Base-by-base conservation (phyloP, 371 early-diverging fungal genomes). In the Syncephalastrum racemosum region DNA sequence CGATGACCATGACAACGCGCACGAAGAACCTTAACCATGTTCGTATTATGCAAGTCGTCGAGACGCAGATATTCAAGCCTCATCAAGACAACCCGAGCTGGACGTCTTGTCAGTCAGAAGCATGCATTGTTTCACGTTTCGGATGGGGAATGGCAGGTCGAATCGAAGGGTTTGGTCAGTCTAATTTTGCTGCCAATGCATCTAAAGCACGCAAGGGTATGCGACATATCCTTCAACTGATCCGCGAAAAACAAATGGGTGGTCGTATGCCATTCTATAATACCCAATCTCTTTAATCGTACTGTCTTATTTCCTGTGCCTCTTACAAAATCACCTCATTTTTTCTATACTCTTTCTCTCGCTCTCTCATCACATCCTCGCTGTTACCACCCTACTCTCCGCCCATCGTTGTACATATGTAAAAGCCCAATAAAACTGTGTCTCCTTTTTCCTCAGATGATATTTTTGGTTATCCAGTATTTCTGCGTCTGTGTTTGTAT, bases 21-120 rank as follows among this genome's bases (percentile, higher is more conserved):
- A 92, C 94, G 25, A 84, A 89, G 60, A 98, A 98, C 69, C 66
- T 98, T 49, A 92, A 90, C 54, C 98, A 98, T 68, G 90, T 87
- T 40, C 87, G 97, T 47, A 73, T 95, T 25, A 90, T 97, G 90
- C 84, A 92, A 58, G 86, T 98, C 20, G 95, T 93, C 64, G 98
- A 97, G 67, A 85, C 86, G 23, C 96, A 95, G 70, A 89, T 82
- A 18, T 85, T 91, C 53, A 75, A 70, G 25, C 85, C 85, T 41
- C 60, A 68, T 39, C 70, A 63, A 5, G 73, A 76, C 53, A 80
- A 89, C 57, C 49, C 70, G 23, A 79, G 79, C 47, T 80, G 80
- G 71, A 96, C 96, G n/a, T 67, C 78, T 39, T 86, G 91, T 54
- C 85, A 83, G 59, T 90, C 89, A 49, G 90, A 93, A 60, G 96